Conservation (phyloP, 202 grass and related monocot species). For the Digitaria exilis region DNA sequence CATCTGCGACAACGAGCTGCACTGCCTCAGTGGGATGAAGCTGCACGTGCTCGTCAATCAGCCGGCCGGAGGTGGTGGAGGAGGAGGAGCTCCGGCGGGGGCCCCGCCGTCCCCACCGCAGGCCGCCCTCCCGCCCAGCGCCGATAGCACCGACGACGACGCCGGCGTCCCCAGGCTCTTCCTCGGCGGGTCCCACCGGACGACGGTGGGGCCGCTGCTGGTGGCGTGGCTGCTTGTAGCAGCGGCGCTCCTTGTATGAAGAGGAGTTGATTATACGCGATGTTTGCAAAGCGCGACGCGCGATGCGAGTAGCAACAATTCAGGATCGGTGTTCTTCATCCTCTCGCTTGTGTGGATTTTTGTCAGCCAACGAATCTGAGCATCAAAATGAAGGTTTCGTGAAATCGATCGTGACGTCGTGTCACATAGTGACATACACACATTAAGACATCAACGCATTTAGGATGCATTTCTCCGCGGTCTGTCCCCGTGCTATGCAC, state of each 20-base stretch:
- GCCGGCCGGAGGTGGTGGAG: neutral
- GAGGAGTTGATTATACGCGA: neutral
- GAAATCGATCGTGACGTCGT: no score
- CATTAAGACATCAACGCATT: no score
- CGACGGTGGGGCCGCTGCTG: neutral
- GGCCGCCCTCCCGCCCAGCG: constrained; percentile 11
- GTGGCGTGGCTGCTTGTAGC: constrained; percentile 33
- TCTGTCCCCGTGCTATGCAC: no score
- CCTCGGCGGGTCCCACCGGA: constrained; percentile 42
- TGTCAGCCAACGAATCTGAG: neutral
- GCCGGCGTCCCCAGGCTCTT: constrained; percentile 34
- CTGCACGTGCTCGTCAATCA: constrained; percentile 53
- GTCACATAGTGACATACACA: no score
- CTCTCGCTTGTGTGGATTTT: neutral
- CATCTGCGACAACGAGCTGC: constrained; percentile 54
- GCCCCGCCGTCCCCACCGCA: neutral
- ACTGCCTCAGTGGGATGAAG: constrained; percentile 81
- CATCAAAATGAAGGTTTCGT: no score
- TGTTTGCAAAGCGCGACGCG: constrained; percentile 11
- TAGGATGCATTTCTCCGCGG: no score
- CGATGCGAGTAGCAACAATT: neutral
- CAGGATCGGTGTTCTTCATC: neutral
- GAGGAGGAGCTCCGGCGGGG: constrained; percentile 17
- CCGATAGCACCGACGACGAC: constrained; percentile 11
- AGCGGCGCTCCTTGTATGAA: constrained; percentile 39